A percentile compares a stretch with the other conserved stretches of the same genome.
phyloP scores from a whole-genome alignment of 495 filamentous ascomycete species.

The Hypoxylon perforatum region DNA sequence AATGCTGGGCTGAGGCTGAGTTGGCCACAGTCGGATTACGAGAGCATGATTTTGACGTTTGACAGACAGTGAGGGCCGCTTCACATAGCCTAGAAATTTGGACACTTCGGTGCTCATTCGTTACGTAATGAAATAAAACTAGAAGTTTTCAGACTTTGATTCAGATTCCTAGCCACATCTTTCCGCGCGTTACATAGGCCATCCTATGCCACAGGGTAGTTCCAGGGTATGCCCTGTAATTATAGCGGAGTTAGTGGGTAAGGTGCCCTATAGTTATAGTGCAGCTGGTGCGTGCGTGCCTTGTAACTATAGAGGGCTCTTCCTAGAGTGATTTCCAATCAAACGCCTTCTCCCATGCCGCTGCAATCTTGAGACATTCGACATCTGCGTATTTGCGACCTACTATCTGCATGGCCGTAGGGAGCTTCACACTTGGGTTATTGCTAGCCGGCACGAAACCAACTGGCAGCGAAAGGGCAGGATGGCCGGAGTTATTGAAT shows the following conservation, averaged over 20 bases:
- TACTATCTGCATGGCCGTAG: constrained; percentile 69
- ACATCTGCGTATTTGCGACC: constrained; percentile 62
- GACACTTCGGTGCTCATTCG: too few relatives aligned
- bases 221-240: too few relatives aligned
- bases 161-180: too few relatives aligned
- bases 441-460: constrained; percentile 60
- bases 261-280: too few relatives aligned
- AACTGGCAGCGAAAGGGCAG: constrained; percentile 66
- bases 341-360: constrained; percentile 62
- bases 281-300: too few relatives aligned
- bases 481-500: constrained; percentile 68
- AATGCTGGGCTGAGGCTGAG: constrained; percentile 57
- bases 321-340: constrained; percentile 57
- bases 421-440: constrained; percentile 58
- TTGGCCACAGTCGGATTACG: constrained; percentile 53
- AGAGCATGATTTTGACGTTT: constrained; percentile 56
- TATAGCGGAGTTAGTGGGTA: too few relatives aligned
- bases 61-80: constrained; percentile 43
- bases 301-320: too few relatives aligned
- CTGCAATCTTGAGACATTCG: constrained; percentile 60
- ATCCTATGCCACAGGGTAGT: too few relatives aligned
- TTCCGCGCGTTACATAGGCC: too few relatives aligned
- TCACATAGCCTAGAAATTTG: not conserved
- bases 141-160: too few relatives aligned
- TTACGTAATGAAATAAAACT: too few relatives aligned